A percentile compares a stretch with the other conserved stretches of the same genome.
Evolutionary conservation across 202 grass and related monocot genomes (phyloP).

Genomic region (Schoenoplectus triqueter): DNA sequence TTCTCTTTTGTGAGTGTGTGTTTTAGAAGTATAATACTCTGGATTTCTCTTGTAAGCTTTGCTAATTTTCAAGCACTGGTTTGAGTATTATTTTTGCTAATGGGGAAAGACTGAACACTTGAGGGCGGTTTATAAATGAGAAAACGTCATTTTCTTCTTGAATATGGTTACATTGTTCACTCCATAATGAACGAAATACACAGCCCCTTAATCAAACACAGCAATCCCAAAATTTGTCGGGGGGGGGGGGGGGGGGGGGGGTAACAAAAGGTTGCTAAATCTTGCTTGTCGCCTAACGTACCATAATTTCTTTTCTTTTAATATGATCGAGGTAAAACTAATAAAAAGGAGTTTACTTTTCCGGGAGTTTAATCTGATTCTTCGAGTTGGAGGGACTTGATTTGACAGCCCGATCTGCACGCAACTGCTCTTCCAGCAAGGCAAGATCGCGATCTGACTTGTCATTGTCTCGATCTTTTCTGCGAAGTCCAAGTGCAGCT

Average conservation of each 20-base stretch:
- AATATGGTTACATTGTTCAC: background rate
- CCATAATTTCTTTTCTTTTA: too few relatives aligned
- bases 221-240: background rate
- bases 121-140: too few relatives aligned
- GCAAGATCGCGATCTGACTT: constrained; percentile 47
- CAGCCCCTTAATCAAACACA: background rate
- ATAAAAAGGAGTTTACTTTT: constrained; percentile 49
- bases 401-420: constrained; percentile 19
- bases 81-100: background rate
- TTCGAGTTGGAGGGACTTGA: constrained; percentile 50
- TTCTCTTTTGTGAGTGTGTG: background rate
- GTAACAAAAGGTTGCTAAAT: too few relatives aligned
- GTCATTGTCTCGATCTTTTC: constrained; percentile 16
- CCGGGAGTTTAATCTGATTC: constrained; percentile 50
- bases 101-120: background rate
- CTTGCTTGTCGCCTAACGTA: too few relatives aligned
- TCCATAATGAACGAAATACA: background rate
- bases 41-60: background rate
- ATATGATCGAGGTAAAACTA: background rate
- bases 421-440: constrained; percentile 56
- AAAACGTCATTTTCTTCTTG: background rate
- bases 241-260: background rate
- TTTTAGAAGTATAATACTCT: background rate
- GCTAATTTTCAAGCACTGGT: background rate
- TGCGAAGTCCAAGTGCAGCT: constrained; percentile 54